Percentiles rank a stretch among this genome's conserved stretches.
Conservation (phyloP, 805 yeast genomes). For the Kazachstania bromeliacearum region DNA sequence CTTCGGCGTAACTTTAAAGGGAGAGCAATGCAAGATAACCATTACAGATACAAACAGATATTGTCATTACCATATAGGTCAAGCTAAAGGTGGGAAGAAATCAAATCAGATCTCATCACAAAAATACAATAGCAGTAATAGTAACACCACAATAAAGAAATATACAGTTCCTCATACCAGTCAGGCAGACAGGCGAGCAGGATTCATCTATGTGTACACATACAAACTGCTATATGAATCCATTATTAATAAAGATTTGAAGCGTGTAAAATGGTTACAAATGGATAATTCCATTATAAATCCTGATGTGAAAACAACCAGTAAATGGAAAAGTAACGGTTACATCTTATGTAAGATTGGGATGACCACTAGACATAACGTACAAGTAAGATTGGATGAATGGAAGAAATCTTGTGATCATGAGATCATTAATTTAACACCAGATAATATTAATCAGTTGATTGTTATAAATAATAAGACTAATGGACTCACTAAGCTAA, state of each 20-base stretch:
- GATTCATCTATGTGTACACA: conserved; percentile 24
- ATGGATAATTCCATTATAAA: conserved; percentile 15
- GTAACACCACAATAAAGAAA: not conserved
- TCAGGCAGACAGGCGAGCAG: conserved; percentile 7
- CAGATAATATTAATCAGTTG: conserved; percentile 11
- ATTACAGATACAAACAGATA: conserved; percentile 6
- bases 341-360: conserved; percentile 25
- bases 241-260: not conserved
- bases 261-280: conserved; percentile 13
- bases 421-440: conserved; percentile 20
- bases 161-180: too few species aligned
- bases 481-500: not conserved
- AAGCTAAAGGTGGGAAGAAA: conserved; percentile 1
- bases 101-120: not conserved
- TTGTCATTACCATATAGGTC: conserved; percentile 18
- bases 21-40: conserved; percentile 14
- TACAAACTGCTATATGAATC: conserved; percentile 16
- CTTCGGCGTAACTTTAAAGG: conserved; percentile 22
- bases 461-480: too few species aligned
- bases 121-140: conserved; percentile 1
- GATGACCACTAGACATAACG: conserved; percentile 22
- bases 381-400: conserved; percentile 18
- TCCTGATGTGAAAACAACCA: not conserved
- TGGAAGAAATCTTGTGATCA: conserved; percentile 25
- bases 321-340: conserved; percentile 13